A percentile compares a stretch with the other conserved stretches of the same genome.
Evolutionary conservation across 495 filamentous ascomycete species (phyloP).

Genomic region (Hypoxylon fuscum): DNA sequence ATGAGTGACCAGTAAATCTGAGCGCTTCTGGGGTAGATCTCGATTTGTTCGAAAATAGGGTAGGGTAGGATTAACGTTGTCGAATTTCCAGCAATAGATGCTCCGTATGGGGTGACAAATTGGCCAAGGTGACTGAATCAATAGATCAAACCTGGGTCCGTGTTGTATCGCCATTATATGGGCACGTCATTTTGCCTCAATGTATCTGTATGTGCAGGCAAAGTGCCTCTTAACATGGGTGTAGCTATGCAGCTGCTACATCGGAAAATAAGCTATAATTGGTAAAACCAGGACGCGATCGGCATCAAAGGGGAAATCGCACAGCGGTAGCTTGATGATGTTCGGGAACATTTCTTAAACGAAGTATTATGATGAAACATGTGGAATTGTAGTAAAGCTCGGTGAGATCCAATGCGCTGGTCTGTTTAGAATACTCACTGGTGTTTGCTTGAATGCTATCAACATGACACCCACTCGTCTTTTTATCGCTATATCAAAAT

Average conservation of each 20-base stretch:
- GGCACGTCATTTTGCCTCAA: not conserved
- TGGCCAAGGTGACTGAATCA: not conserved
- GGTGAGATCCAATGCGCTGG: too few relatives aligned
- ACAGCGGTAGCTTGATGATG: too few relatives aligned
- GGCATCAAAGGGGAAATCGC: not conserved
- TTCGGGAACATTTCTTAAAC: too few relatives aligned
- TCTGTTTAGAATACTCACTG: too few relatives aligned
- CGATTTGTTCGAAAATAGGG: slow-evolving; percentile 1
- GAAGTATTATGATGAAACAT: too few relatives aligned
- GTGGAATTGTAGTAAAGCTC: too few relatives aligned
- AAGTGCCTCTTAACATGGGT: not conserved
- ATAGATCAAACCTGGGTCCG: not conserved
- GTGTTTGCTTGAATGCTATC: too few relatives aligned
- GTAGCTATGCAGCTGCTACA: not conserved
- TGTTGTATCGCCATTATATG: not conserved
- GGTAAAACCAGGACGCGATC: not conserved
- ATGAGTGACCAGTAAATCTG: not conserved
- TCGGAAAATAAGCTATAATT: not conserved
- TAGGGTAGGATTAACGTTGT: not conserved
- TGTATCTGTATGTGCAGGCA: not conserved
- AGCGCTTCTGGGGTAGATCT: slow-evolving; percentile 2
- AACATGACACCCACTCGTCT: too few relatives aligned
- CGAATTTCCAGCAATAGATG: not conserved
- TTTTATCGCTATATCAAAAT: not conserved
- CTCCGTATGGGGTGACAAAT: not conserved